Conservation (phyloP, 176 grass and related monocot species). For the Carex cristatella region DNA sequence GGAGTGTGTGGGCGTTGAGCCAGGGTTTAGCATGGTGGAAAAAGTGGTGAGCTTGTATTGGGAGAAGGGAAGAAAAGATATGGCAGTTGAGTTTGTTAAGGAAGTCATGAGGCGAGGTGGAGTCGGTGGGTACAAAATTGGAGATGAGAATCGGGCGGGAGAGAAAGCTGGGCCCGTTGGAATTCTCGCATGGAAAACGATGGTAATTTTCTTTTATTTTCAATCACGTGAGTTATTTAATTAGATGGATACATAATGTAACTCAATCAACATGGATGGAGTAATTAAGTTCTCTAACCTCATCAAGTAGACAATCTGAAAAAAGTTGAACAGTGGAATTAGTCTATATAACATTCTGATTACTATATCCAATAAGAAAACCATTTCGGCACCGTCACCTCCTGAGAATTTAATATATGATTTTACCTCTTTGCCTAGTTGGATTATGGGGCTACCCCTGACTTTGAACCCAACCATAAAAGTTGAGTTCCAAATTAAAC, state of each 20-base stretch:
- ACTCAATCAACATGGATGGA: not conserved
- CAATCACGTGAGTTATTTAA: not conserved
- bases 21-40: constrained; percentile 90
- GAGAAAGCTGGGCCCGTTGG: constrained; percentile 67
- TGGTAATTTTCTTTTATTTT: constrained; percentile 39
- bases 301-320: not conserved
- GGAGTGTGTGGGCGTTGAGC: constrained; percentile 86
- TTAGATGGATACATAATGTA: not conserved
- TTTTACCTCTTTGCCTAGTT: not conserved
- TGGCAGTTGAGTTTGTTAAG: constrained; percentile 76
- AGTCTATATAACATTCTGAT: not conserved
- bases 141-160: constrained; percentile 10
- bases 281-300: not conserved
- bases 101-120: constrained; percentile 67
- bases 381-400: not conserved
- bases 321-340: not conserved
- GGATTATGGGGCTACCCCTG: not conserved
- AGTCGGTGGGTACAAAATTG: constrained; percentile 40
- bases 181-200: constrained; percentile 89
- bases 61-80: constrained; percentile 57
- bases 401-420: not conserved
- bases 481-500: not conserved
- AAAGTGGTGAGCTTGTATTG: constrained; percentile 92
- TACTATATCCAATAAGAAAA: not conserved
- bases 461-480: not conserved